Evolutionary conservation across 2,329 filamentous ascomycete genomes (phyloP).

Genomic region (Mycosphaerelloides madeirae): DNA sequence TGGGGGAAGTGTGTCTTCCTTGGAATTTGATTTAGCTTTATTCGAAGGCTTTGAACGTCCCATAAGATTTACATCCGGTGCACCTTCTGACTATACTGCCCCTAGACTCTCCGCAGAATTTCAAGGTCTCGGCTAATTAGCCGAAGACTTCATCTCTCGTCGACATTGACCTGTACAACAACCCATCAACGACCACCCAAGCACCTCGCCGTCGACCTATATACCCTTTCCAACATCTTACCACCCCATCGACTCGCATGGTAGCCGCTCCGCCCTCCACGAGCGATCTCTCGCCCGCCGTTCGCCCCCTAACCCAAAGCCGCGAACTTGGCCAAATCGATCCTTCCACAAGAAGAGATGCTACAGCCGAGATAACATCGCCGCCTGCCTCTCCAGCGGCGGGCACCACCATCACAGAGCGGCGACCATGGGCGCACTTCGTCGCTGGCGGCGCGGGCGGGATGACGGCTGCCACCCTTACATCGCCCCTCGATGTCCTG

Average conservation of each 20-base stretch:
- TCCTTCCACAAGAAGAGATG: constrained; percentile 11
- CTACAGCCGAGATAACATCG: constrained; percentile 15
- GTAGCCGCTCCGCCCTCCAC: constrained; percentile 6
- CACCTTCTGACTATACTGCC: no score
- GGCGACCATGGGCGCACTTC: constrained; percentile 85
- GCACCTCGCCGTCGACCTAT: neutral
- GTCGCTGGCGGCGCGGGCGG: constrained; percentile 84
- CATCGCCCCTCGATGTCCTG: constrained; percentile 86
- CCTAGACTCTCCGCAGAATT: no score
- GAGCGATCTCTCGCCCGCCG: neutral
- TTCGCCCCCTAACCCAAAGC: neutral
- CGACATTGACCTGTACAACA: no score
- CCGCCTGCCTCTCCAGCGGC: constrained; percentile 7
- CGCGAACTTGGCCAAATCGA: constrained; percentile 27
- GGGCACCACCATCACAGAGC: constrained; percentile 21
- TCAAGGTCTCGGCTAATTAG: no score
- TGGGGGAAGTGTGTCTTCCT: no score
- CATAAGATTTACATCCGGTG: no score
- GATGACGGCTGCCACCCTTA: constrained; percentile 89
- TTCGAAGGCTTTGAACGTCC: no score
- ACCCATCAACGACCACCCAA: no score
- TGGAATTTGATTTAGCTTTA: no score
- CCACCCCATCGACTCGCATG: constrained; percentile 3
- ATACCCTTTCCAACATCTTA: neutral
- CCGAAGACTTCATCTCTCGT: no score